Evolutionary conservation across 345 rosid species (phyloP).

Genomic region (rapeseed (Brassica napus)): DNA sequence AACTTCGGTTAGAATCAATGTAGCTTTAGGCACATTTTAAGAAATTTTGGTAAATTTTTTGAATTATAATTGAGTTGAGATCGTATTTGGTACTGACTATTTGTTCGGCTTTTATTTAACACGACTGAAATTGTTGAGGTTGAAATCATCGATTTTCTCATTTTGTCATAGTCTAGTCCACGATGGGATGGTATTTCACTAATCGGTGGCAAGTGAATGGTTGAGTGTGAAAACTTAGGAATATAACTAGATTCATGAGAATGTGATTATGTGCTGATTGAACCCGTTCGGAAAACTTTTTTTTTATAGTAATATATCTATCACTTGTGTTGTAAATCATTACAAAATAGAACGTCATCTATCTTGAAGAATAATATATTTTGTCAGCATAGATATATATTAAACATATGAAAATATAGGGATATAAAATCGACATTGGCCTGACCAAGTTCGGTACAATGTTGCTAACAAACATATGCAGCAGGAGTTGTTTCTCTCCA

Average conservation of each 20-base stretch:
- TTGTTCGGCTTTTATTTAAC: too few species aligned
- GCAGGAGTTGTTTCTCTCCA: constrained; percentile 31
- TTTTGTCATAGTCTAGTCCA: not conserved
- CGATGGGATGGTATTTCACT: not conserved
- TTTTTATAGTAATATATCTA: not conserved
- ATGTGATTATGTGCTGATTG: not conserved
- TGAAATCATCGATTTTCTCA: too few species aligned
- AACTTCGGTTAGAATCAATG: too few species aligned
- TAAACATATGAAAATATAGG: not conserved
- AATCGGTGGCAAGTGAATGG: not conserved
- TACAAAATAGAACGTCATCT: not conserved
- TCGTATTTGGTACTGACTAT: too few species aligned
- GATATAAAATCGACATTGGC: constrained; percentile 26
- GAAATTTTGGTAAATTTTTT: too few species aligned
- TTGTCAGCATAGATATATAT: not conserved
- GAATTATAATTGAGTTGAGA: too few species aligned
- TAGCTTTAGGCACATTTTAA: too few species aligned
- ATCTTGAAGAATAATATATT: not conserved
- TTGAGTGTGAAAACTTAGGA: not conserved
- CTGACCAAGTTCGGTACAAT: constrained; percentile 31
- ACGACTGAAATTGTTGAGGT: too few species aligned
- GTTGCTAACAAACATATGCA: constrained; percentile 20
- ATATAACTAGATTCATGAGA: not conserved
- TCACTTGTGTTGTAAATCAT: not conserved
- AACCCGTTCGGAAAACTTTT: not conserved